These are phyloP conservation scores for Fusarium staphyleae DNA, from an alignment of 2,329 filamentous ascomycete genomes.

Conservation along the genomic window DNA sequence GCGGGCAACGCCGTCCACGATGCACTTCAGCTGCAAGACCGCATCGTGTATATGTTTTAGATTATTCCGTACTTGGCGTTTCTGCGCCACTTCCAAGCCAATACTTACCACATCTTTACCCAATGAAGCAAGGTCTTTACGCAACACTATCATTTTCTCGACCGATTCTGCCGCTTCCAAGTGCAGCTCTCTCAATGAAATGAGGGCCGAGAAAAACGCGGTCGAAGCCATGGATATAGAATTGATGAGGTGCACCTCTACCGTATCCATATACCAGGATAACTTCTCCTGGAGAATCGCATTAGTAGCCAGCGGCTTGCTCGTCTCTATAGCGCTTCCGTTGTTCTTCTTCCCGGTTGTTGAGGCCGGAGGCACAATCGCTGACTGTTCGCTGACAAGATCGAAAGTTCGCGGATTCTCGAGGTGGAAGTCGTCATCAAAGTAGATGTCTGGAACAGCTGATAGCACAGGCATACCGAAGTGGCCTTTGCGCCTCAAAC, in stretches of 20 bases:
- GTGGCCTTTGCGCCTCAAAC: conserved; percentile 62
- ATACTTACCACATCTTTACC: conserved; percentile 84
- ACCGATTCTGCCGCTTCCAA: conserved; percentile 91
- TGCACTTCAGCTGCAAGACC: conserved; percentile 78
- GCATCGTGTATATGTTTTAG: conserved; percentile 80
- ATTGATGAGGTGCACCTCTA: conserved; percentile 96
- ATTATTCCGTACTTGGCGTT: conserved; percentile 82
- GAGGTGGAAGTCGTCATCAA: conserved; percentile 91
- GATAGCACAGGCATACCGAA: conserved; percentile 84
- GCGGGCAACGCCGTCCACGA: conserved; percentile 74
- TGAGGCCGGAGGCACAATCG: conserved; percentile 69
- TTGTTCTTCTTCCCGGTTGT: too few species aligned
- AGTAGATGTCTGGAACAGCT: conserved; percentile 90
- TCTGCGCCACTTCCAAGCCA: conserved; percentile 81
- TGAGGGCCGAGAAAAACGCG: conserved; percentile 93
- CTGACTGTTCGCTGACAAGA: conserved; percentile 91
- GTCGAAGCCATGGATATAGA: conserved; percentile 95
- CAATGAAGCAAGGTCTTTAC: conserved; percentile 78
- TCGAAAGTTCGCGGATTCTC: conserved; percentile 97
- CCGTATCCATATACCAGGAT: conserved; percentile 99
- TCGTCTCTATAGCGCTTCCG: conserved; percentile 53
- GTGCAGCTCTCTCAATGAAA: conserved; percentile 87
- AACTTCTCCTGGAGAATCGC: conserved; percentile 97
- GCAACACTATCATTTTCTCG: conserved; percentile 77
- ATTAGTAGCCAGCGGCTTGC: conserved; percentile 92